phyloP scores from a whole-genome alignment of 139 green algal genomes.

The Chlorella sp. region DNA sequence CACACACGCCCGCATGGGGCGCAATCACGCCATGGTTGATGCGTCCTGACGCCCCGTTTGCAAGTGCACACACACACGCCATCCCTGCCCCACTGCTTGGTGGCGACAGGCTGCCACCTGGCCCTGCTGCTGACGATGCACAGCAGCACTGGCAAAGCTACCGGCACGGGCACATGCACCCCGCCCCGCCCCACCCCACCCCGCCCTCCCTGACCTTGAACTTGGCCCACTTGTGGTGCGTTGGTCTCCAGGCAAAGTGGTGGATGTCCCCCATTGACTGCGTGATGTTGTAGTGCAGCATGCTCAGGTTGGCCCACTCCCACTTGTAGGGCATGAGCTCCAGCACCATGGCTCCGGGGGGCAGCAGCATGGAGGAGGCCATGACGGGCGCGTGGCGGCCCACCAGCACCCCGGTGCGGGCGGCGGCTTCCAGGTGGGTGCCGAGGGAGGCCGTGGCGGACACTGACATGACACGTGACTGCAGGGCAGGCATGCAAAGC shows the following conservation, averaged over 20 bases:
- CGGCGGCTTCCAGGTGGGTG: slow-evolving; percentile 49
- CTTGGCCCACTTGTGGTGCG: slow-evolving; percentile 10
- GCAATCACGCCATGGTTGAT: too few species aligned
- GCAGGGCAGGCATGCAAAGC: neutral
- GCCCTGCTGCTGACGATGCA: too few species aligned
- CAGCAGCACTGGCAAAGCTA: too few species aligned
- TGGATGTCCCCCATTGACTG: slow-evolving; percentile 53
- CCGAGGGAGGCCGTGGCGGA: slow-evolving; percentile 54
- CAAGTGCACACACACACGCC: too few species aligned
- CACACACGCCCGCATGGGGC: too few species aligned
- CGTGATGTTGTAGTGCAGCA: slow-evolving; percentile 74
- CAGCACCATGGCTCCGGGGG: slow-evolving; percentile 46
- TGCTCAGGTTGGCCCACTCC: slow-evolving; percentile 60
- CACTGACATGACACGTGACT: slow-evolving; percentile 23
- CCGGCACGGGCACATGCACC: neutral
- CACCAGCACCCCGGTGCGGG: slow-evolving; percentile 60
- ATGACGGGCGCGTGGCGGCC: slow-evolving; percentile 62
- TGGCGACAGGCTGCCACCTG: too few species aligned
- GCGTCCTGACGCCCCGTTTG: too few species aligned
- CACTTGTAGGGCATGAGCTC: slow-evolving; percentile 87
- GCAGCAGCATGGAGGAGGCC: slow-evolving; percentile 59
- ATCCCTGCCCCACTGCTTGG: too few species aligned
- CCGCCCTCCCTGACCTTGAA: slow-evolving; percentile 6
- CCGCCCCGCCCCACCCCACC: neutral
- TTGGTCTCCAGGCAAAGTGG: slow-evolving; percentile 73